Percentiles rank a stretch among this genome's conserved stretches.
These are phyloP conservation scores for Globisporangium splendens DNA, from an alignment of 352 stramenopile genomes.

Conservation along the genomic window DNA sequence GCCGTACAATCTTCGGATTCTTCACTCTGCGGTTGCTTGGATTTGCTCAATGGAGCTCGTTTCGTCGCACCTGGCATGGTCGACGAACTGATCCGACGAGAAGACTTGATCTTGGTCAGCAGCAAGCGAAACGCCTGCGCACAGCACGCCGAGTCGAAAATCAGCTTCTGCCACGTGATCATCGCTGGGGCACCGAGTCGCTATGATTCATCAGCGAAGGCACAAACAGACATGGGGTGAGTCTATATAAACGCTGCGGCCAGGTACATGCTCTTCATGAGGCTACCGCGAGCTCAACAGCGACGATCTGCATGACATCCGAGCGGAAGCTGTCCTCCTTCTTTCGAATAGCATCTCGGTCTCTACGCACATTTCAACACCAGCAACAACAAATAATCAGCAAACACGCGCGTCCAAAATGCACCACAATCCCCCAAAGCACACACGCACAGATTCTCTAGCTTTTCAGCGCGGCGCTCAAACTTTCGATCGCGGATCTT, in stretches of 20 bases:
- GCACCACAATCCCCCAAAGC: not conserved
- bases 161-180: conserved; percentile 61
- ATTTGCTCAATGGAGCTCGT: not conserved
- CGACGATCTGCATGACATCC: conserved; percentile 52
- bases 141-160: conserved; percentile 69
- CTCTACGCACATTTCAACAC: conserved; percentile 18
- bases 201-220: conserved; percentile 16
- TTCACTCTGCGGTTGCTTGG: conserved; percentile 2
- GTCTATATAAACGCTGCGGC: too few species aligned
- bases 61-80: not conserved
- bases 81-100: conserved; percentile 13
- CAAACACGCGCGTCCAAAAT: not conserved
- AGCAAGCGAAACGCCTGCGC: conserved; percentile 50
- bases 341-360: conserved; percentile 35
- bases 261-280: not conserved
- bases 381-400: conserved; percentile 3
- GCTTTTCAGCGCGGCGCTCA: conserved; percentile 52
- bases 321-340: conserved; percentile 56
- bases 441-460: conserved; percentile 25
- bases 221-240: too few species aligned
- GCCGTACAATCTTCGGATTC: conserved; percentile 17
- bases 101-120: conserved; percentile 61
- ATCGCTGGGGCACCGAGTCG: conserved; percentile 47
- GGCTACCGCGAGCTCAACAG: conserved; percentile 41
- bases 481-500: conserved; percentile 31